Base-by-base conservation (phyloP, 495 filamentous ascomycete genomes). In the Astrothelium subdiscretum region DNA sequence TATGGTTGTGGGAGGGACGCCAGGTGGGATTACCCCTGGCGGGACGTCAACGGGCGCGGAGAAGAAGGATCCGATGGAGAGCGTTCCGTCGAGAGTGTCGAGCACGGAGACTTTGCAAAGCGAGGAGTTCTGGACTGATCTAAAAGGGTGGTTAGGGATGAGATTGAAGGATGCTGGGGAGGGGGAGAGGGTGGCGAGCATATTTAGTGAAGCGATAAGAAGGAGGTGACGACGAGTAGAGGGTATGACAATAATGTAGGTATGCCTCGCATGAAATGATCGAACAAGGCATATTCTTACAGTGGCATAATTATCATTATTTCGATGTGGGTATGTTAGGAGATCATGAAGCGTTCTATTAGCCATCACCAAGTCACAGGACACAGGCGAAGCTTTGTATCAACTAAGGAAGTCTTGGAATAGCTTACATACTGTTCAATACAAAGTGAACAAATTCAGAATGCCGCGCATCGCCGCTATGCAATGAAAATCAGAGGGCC, bases 71-170 rank as follows among this genome's bases (percentile, higher is more conserved):
- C 59, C 66, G 60, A 59, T 35, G 52, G 60, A 59, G 59, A n/a
- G 31, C 44, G 52, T 44, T 4, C 58, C 62, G 24, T 31, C 71
- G n/a, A 68, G 68, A 31, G 73, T 69, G 62, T 68, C 70, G 13
- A 67, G 72, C 61, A 64, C 66, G 62, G 81, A 79, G 26, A 79
- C 87, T 42, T 67, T 97, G 64, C 68, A 78, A 63, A 86, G 83
- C 27, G 85, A 87, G 32, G 84, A 81, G 64, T 98, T 98, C 74
- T 98, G 94, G 94, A 74, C 75, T 35, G 94, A 97, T 79, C 71
- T 98, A 65, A 85, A 83, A 70, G 89, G 82, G 15, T 98, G 86
- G 70, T 72, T 98, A 72, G 73, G 82, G 67, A 87, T 90, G 79
- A 82, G 88, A 73, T 65, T 96, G 59, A 83, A 85, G 73, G 88